A percentile compares a stretch with the other conserved stretches of the same genome.
phyloP scores from a whole-genome alignment of 2,329 filamentous ascomycete genomes.

The Podosphaera fusca region DNA sequence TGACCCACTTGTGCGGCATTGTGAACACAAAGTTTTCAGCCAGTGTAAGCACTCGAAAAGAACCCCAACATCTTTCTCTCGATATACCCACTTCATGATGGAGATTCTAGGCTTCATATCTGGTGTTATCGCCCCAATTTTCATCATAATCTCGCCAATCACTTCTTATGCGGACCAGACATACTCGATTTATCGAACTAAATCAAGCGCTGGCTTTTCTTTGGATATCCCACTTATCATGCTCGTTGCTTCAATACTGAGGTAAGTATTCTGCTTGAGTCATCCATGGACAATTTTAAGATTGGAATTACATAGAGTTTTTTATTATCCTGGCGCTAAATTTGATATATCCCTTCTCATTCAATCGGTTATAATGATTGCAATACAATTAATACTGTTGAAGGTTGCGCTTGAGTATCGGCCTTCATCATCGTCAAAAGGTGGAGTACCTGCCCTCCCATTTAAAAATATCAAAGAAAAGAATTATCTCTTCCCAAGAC shows the following conservation, averaged over 20 bases:
- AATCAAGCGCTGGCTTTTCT: constrained; percentile 44
- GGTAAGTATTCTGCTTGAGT: constrained; percentile 19
- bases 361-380: constrained; percentile 42
- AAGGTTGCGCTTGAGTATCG: constrained; percentile 47
- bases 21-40: too few relatives aligned
- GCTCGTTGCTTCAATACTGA: constrained; percentile 43
- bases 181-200: constrained; percentile 37
- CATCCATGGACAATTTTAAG: not conserved
- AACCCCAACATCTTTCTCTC: too few relatives aligned
- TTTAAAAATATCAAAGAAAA: constrained; percentile 26
- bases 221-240: constrained; percentile 51
- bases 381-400: constrained; percentile 36
- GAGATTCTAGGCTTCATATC: constrained; percentile 19
- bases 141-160: constrained; percentile 38
- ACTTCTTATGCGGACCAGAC: constrained; percentile 44
- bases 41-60: too few relatives aligned
- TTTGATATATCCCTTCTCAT: constrained; percentile 40
- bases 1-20: too few relatives aligned
- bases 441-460: constrained; percentile 34
- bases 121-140: constrained; percentile 36
- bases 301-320: constrained; percentile 26
- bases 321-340: constrained; percentile 44
- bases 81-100: constrained; percentile 8
- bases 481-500: constrained; percentile 24
- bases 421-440: constrained; percentile 33